A percentile compares a stretch with the other conserved stretches of the same genome.
Evolutionary conservation across 495 filamentous ascomycete species (phyloP).

Genomic region (Penicillium angulare): DNA sequence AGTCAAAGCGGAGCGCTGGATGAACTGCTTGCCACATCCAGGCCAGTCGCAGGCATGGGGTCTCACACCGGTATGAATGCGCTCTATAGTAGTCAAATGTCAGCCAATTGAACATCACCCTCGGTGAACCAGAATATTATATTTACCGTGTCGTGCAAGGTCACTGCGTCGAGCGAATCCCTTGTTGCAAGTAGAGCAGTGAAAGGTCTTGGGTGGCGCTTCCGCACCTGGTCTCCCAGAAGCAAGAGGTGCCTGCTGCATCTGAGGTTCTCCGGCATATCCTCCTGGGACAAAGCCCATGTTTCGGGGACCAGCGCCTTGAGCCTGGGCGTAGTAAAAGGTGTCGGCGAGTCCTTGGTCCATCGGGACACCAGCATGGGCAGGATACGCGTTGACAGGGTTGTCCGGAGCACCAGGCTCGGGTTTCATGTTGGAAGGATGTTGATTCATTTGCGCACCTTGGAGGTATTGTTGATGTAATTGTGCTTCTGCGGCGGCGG

Average conservation of each 20-base stretch:
- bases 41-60: conserved; percentile 92
- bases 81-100: conserved; percentile 59
- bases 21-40: conserved; percentile 92
- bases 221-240: conserved; percentile 47
- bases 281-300: conserved; percentile 44
- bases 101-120: not conserved
- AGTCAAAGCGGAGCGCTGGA: conserved; percentile 95
- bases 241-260: conserved; percentile 33
- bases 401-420: conserved; percentile 72
- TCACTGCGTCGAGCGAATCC: conserved; percentile 94
- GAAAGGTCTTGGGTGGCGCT: conserved; percentile 74
- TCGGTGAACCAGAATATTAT: conserved; percentile 17
- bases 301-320: conserved; percentile 56
- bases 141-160: conserved; percentile 90
- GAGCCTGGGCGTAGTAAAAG: conserved; percentile 28
- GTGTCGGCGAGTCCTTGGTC: conserved; percentile 28
- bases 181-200: conserved; percentile 88
- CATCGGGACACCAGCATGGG: conserved; percentile 47
- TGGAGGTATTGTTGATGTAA: conserved; percentile 57
- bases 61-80: conserved; percentile 88
- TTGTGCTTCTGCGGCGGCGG: conserved; percentile 51
- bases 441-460: conserved; percentile 38
- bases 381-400: conserved; percentile 56
- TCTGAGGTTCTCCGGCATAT: conserved; percentile 34
- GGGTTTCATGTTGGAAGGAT: conserved; percentile 54